phyloP scores from a whole-genome alignment of 208 protist genomes.

The Trichomonas gallinae region DNA sequence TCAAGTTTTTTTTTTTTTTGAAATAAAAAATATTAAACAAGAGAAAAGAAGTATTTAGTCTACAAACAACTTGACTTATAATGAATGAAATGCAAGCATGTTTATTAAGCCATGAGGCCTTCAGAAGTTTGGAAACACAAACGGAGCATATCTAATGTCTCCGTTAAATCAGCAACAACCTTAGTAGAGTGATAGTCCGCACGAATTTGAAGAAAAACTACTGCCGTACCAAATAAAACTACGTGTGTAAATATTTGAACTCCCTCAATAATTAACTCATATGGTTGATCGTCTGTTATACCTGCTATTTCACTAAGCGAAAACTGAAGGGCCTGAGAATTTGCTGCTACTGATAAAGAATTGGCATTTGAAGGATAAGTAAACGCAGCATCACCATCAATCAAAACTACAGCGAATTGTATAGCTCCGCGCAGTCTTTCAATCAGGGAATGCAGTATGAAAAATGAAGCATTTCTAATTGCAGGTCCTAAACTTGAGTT shows the following conservation, averaged over 20 bases:
- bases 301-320: neutral
- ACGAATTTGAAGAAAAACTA: neutral
- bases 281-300: neutral
- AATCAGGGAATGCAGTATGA: neutral
- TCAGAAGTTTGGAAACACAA: neutral
- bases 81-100: neutral
- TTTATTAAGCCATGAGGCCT: neutral
- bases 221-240: neutral
- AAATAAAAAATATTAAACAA: too few species aligned
- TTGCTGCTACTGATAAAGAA: neutral
- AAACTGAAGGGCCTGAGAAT: neutral
- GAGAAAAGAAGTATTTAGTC: too few species aligned
- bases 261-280: neutral
- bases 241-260: neutral
- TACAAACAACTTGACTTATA: neutral
- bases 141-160: neutral
- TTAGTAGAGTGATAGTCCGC: neutral
- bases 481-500: neutral
- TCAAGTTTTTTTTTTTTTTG: too few species aligned
- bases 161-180: neutral
- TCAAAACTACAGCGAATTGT: neutral
- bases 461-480: neutral
- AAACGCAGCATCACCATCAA: neutral
- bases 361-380: slow-evolving; percentile 12
- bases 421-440: neutral